A percentile compares a stretch with the other conserved stretches of the same genome.
Evolutionary conservation across 805 yeast species (phyloP).

Genomic region (Candida krabiensis): DNA sequence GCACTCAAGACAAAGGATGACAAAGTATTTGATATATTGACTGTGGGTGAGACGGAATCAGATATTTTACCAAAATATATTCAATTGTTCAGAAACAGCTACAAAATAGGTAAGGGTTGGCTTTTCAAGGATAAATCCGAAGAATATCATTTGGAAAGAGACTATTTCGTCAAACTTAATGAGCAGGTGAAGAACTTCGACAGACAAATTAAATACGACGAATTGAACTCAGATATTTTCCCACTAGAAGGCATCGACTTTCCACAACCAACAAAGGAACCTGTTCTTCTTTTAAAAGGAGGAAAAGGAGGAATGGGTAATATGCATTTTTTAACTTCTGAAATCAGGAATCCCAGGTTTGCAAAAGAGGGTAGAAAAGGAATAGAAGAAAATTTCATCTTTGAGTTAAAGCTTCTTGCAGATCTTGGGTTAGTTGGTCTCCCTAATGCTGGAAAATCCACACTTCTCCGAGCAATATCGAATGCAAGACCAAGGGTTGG

Average conservation of each 20-base stretch:
- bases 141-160: constrained; percentile 63
- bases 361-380: constrained; percentile 78
- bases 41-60: constrained; percentile 21
- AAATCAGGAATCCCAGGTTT: constrained; percentile 87
- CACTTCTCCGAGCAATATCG: constrained; percentile 81
- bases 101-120: constrained; percentile 83
- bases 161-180: constrained; percentile 65
- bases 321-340: constrained; percentile 86
- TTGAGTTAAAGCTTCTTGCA: constrained; percentile 86
- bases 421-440: constrained; percentile 93
- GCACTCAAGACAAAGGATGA: constrained; percentile 17
- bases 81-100: constrained; percentile 65
- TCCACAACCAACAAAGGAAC: constrained; percentile 56
- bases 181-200: constrained; percentile 68
- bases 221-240: constrained; percentile 62
- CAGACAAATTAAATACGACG: constrained; percentile 53
- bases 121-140: constrained; percentile 75
- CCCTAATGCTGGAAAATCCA: constrained; percentile 96
- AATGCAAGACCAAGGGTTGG: constrained; percentile 90
- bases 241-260: constrained; percentile 85
- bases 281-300: constrained; percentile 72
- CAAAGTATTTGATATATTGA: constrained; percentile 28
- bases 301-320: constrained; percentile 96
- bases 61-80: constrained; percentile 39
- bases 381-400: constrained; percentile 61